Conservation (phyloP, 1,284 basidiomycete species). For the Fomitopsis pinicola region DNA sequence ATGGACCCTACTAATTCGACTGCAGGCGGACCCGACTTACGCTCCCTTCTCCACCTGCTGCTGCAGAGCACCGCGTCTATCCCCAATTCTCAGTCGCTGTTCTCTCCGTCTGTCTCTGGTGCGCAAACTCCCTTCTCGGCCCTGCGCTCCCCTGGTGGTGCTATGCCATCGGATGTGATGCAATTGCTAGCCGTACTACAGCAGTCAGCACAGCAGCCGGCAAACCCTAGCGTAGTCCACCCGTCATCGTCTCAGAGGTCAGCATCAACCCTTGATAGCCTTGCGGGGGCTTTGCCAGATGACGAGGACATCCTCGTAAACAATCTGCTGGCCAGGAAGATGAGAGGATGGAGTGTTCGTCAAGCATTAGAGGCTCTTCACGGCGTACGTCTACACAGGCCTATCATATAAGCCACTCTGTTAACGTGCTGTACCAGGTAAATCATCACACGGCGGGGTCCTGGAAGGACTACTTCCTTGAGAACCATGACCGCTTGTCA, state of each 20-base stretch:
- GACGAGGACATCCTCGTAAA: constrained; percentile 54
- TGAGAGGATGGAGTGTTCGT: constrained; percentile 33
- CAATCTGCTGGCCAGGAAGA: constrained; percentile 31
- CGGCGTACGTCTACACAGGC: constrained; percentile 28
- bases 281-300: constrained; percentile 41
- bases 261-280: constrained; percentile 15
- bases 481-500: constrained; percentile 31
- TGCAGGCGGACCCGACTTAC: no score
- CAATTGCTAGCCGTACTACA: not conserved
- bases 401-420: constrained; percentile 32
- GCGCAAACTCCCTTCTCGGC: no score
- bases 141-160: no score
- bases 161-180: not conserved
- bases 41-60: no score
- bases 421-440: constrained; percentile 39
- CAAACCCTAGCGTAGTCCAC: not conserved
- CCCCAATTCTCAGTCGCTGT: no score
- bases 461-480: constrained; percentile 74
- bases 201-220: not conserved
- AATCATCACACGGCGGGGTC: constrained; percentile 41
- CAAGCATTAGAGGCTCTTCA: constrained; percentile 39
- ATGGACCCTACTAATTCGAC: no score
- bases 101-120: no score
- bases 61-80: no score
- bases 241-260: not conserved